A percentile compares a stretch with the other conserved stretches of the same genome.
Evolutionary conservation across 2,329 filamentous ascomycete genomes (phyloP).

Genomic region (Cercospora sesami): DNA sequence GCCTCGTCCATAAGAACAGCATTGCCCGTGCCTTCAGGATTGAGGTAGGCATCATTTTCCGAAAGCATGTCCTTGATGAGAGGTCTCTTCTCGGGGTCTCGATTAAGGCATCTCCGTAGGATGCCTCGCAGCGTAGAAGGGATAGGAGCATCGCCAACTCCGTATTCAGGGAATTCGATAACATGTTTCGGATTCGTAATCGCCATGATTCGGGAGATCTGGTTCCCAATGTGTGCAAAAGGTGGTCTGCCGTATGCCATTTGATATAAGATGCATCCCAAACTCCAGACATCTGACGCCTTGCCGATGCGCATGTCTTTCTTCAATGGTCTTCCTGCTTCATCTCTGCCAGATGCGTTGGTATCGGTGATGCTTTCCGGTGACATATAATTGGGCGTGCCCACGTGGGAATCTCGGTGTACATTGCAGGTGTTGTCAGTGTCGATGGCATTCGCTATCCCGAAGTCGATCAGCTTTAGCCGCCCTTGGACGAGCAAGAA

Average conservation of each 20-base stretch:
- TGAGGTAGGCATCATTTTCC: conserved; percentile 58
- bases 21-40: conserved; percentile 54
- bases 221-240: conserved; percentile 87
- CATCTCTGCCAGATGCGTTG: conserved; percentile 57
- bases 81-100: conserved; percentile 58
- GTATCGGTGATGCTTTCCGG: conserved; percentile 90
- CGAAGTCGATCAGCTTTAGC: conserved; percentile 96
- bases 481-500: conserved; percentile 89
- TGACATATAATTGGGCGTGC: conserved; percentile 98
- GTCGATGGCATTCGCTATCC: conserved; percentile 96
- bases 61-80: conserved; percentile 58
- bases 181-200: conserved; percentile 76
- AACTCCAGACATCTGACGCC: conserved; percentile 90
- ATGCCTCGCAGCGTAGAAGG: conserved; percentile 58
- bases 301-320: conserved; percentile 96
- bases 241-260: conserved; percentile 98
- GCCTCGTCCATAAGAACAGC: conserved; percentile 57
- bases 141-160: conserved; percentile 62
- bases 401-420: conserved; percentile 90
- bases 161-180: conserved; percentile 70
- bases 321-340: conserved; percentile 50
- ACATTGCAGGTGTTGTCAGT: conserved; percentile 96
- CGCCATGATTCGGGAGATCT: conserved; percentile 80
- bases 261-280: conserved; percentile 95
- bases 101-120: conserved; percentile 58